Evolutionary conservation across 1,139 yeast species (phyloP).

Genomic region (Geotrichum aggregatum): DNA sequence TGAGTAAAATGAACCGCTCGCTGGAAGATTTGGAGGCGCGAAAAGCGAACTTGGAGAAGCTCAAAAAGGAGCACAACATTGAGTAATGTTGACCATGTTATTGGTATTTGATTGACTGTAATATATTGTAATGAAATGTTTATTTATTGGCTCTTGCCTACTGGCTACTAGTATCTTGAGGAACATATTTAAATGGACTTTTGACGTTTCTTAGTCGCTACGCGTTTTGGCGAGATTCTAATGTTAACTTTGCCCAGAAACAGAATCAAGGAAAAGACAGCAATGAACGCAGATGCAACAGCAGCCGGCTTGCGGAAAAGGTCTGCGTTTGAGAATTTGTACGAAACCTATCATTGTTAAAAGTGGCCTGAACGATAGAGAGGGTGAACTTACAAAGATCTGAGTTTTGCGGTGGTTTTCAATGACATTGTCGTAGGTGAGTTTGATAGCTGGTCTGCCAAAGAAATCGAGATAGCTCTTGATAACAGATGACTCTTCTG

Average conservation of each 20-base stretch:
- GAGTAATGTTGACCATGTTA: too few species aligned
- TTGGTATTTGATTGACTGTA: too few species aligned
- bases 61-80: slow-evolving; percentile 31
- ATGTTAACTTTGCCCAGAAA: slow-evolving; percentile 45
- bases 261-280: slow-evolving; percentile 58
- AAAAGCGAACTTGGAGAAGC: slow-evolving; percentile 29
- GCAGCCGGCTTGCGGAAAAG: slow-evolving; percentile 62
- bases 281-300: slow-evolving; percentile 60
- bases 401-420: slow-evolving; percentile 64
- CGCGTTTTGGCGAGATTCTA: slow-evolving; percentile 23
- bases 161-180: background rate
- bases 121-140: background rate
- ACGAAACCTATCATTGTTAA: slow-evolving; percentile 37
- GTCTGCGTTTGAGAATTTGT: slow-evolving; percentile 53
- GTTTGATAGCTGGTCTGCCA: slow-evolving; percentile 77
- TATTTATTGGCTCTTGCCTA: background rate
- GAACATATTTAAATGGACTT: too few species aligned
- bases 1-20: slow-evolving; percentile 38
- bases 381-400: slow-evolving; percentile 43
- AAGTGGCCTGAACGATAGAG: background rate
- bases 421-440: slow-evolving; percentile 58
- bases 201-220: too few species aligned
- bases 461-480: slow-evolving; percentile 62
- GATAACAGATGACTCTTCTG: slow-evolving; percentile 40
- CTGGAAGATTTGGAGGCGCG: slow-evolving; percentile 31